Conservation (phyloP, 2,329 filamentous ascomycete genomes). For the Calonectria pteridis region DNA sequence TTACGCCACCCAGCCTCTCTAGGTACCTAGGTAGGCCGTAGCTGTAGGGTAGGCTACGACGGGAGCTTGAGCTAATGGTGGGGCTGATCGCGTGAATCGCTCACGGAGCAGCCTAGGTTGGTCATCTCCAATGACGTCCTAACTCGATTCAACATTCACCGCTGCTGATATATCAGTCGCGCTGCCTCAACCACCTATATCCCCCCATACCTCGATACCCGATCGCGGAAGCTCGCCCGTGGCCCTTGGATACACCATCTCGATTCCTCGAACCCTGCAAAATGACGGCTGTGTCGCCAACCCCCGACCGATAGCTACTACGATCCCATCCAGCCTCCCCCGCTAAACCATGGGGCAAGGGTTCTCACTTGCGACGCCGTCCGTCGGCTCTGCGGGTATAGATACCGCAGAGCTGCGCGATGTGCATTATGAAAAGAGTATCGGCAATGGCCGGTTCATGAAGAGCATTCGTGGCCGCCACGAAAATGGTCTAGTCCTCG, state of each 20-base stretch:
- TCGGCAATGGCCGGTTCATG: conserved; percentile 95
- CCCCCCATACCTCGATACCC: not conserved
- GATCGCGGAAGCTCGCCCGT: not conserved
- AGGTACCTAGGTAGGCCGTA: no score
- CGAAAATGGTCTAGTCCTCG: conserved; percentile 90
- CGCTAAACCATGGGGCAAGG: conserved; percentile 85
- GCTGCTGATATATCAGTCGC: not conserved
- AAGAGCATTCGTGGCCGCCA: conserved; percentile 94
- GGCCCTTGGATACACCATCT: not conserved
- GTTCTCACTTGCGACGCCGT: conserved; percentile 92
- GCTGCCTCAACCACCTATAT: not conserved
- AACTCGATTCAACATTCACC: not conserved
- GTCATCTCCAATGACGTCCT: conserved; percentile 17
- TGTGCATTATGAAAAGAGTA: conserved; percentile 89
- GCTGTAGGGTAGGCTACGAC: not conserved
- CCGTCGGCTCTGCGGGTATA: conserved; percentile 91
- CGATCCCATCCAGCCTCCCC: conserved; percentile 33
- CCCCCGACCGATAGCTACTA: conserved; percentile 41
- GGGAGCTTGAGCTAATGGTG: conserved; percentile 22
- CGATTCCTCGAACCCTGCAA: conserved; percentile 29
- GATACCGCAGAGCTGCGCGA: conserved; percentile 94
- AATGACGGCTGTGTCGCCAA: conserved; percentile 40
- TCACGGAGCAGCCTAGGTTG: conserved; percentile 15
- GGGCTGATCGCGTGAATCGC: conserved; percentile 25
- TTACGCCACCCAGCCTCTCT: not conserved